Percentiles rank a stretch among this genome's conserved stretches.
Evolutionary conservation across 257 asterid genomes (phyloP).

Genomic region (Henckelia pumila): DNA sequence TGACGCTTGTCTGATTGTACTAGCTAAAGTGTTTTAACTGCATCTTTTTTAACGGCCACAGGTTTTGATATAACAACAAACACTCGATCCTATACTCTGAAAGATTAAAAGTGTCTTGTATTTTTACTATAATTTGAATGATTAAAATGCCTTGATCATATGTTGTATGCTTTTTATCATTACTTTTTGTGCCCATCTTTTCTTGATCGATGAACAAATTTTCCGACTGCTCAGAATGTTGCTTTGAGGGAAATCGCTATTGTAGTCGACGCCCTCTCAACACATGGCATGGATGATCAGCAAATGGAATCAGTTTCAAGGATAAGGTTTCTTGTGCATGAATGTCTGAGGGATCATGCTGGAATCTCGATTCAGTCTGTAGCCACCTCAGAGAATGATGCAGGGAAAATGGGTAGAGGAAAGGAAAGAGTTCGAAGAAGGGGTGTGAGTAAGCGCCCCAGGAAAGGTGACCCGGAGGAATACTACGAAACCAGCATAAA

Average conservation of each 20-base stretch:
- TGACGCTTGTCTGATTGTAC: neutral
- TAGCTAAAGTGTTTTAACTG: neutral
- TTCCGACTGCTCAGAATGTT: constrained; percentile 47
- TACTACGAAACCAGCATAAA: neutral
- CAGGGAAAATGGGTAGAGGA: constrained; percentile 57
- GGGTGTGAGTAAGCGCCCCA: constrained; percentile 62
- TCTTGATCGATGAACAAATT: constrained; percentile 13
- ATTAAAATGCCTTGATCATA: neutral
- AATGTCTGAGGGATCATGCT: constrained; percentile 69
- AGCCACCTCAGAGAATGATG: constrained; percentile 48
- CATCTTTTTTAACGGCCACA: neutral
- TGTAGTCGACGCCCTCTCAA: constrained; percentile 65
- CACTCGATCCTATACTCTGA: neutral
- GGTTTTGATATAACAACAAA: neutral
- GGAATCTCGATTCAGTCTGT: constrained; percentile 37
- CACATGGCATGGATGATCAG: constrained; percentile 84
- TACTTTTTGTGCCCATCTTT: neutral
- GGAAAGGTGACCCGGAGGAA: constrained; percentile 64
- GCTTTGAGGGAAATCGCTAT: constrained; percentile 81
- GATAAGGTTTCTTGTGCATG: constrained; percentile 67
- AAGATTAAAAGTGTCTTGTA: neutral
- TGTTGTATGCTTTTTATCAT: neutral
- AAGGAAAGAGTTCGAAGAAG: constrained; percentile 89
- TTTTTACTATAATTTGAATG: neutral
- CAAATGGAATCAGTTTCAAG: constrained; percentile 68